Conservation (phyloP, 2,329 filamentous ascomycete species). For the Xylaria sp. region DNA sequence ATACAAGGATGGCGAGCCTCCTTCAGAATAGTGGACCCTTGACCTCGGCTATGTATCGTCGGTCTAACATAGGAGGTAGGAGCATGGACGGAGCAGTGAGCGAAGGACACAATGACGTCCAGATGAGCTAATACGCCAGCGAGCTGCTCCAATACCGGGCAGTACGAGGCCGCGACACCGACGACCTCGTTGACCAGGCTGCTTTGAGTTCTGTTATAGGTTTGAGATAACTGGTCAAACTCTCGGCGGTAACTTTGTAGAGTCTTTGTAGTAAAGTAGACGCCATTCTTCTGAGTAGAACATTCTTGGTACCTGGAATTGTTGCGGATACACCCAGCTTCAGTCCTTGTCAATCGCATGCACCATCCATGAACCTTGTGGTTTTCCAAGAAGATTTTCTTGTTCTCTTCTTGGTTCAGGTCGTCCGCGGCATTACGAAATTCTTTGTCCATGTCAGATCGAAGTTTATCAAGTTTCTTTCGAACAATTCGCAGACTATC, state of each 20-base stretch:
- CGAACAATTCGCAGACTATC: constrained; percentile 87
- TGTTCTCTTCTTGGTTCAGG: constrained; percentile 91
- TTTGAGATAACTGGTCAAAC: constrained; percentile 91
- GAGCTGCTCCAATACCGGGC: constrained; percentile 88
- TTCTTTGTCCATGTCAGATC: constrained; percentile 83
- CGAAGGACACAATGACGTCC: constrained; percentile 93
- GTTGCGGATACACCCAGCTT: constrained; percentile 92
- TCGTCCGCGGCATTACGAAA: constrained; percentile 81
- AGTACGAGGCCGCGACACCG: constrained; percentile 91
- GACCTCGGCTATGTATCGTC: constrained; percentile 87
- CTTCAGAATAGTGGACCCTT: constrained; percentile 87
- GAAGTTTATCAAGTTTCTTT: constrained; percentile 87
- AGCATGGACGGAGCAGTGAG: constrained; percentile 92
- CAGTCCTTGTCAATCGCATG: constrained; percentile 89
- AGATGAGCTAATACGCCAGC: constrained; percentile 90
- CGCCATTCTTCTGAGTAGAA: constrained; percentile 98
- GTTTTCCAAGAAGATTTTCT: constrained; percentile 97
- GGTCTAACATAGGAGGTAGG: constrained; percentile 92
- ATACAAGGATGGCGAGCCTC: constrained; percentile 97
- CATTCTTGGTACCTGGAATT: constrained; percentile 92
- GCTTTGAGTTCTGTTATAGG: constrained; percentile 93
- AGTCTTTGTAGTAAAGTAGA: constrained; percentile 92
- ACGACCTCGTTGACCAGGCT: constrained; percentile 94
- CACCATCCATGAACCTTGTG: constrained; percentile 97
- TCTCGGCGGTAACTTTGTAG: constrained; percentile 85